These are phyloP conservation scores for Comarum palustre DNA, from an alignment of 306 rosid genomes.

Conservation along the genomic window DNA sequence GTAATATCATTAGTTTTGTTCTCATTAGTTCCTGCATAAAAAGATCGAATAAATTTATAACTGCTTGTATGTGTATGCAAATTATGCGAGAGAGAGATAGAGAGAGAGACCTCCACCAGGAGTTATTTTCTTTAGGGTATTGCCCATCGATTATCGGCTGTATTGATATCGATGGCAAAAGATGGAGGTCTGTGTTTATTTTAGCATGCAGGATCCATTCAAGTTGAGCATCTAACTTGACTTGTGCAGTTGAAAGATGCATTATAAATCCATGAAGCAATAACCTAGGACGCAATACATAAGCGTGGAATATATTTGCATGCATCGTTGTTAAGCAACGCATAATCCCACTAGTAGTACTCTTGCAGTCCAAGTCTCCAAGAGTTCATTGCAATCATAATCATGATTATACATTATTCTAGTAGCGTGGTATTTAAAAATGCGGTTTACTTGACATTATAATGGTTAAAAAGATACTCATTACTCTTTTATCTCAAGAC, in stretches of 20 bases:
- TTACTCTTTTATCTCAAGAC: no score
- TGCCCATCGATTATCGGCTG: constrained; percentile 37
- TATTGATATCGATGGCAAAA: neutral
- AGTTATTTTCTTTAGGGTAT: constrained; percentile 36
- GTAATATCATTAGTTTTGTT: constrained; percentile 31
- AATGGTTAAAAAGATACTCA: no score
- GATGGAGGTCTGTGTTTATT: neutral
- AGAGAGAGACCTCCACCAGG: constrained; percentile 37
- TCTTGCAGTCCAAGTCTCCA: neutral
- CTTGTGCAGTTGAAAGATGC: neutral
- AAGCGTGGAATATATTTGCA: neutral
- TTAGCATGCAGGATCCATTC: neutral
- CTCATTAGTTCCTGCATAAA: constrained; percentile 40
- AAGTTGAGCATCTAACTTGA: neutral
- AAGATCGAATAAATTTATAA: neutral
- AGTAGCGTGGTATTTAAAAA: no score
- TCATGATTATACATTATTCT: no score
- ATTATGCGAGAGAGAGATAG: constrained; percentile 5
- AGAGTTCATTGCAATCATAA: neutral
- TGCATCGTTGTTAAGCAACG: neutral
- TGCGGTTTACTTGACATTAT: no score
- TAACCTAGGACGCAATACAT: neutral
- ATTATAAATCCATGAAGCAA: neutral
- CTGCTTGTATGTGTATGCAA: neutral
- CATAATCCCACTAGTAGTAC: neutral